A percentile compares a stretch with the other conserved stretches of the same genome.
Evolutionary conservation across 2,329 filamentous ascomycete species (phyloP).

Genomic region (Phyllosticta paracitricarpa): DNA sequence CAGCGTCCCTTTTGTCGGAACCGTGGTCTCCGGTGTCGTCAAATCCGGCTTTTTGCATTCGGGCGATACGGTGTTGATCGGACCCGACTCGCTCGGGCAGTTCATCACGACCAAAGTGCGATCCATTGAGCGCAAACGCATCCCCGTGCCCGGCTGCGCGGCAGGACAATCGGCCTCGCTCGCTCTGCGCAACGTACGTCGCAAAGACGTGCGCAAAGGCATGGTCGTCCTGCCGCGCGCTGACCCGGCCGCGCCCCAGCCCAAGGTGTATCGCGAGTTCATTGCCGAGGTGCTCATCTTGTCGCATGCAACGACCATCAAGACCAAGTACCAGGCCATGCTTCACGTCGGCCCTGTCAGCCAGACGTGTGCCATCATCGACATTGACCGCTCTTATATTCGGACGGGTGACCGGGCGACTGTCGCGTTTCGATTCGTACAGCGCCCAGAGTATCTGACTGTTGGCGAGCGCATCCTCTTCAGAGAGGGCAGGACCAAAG

Average conservation of each 20-base stretch:
- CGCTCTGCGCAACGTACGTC: constrained; percentile 73
- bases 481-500: constrained; percentile 89
- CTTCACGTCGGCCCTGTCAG: constrained; percentile 89
- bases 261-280: constrained; percentile 44
- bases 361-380: constrained; percentile 94
- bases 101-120: constrained; percentile 81
- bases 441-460: constrained; percentile 83
- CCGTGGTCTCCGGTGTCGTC: constrained; percentile 88
- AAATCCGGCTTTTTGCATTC: constrained; percentile 75
- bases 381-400: constrained; percentile 92
- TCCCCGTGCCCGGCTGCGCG: constrained; percentile 74
- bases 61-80: constrained; percentile 81
- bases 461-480: constrained; percentile 86
- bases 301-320: constrained; percentile 93
- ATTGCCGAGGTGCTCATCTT: constrained; percentile 77
- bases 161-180: constrained; percentile 92
- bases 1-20: constrained; percentile 93
- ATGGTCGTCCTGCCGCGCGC: constrained; percentile 91
- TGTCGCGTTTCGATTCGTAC: constrained; percentile 90
- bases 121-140: constrained; percentile 89
- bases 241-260: constrained; percentile 50
- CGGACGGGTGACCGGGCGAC: constrained; percentile 88
- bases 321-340: constrained; percentile 96
- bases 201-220: constrained; percentile 91
- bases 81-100: constrained; percentile 81